Percentiles rank a stretch among this genome's conserved stretches.
Evolutionary conservation across 2,329 filamentous ascomycete species (phyloP).

Genomic region (Lecanicillium sp.): DNA sequence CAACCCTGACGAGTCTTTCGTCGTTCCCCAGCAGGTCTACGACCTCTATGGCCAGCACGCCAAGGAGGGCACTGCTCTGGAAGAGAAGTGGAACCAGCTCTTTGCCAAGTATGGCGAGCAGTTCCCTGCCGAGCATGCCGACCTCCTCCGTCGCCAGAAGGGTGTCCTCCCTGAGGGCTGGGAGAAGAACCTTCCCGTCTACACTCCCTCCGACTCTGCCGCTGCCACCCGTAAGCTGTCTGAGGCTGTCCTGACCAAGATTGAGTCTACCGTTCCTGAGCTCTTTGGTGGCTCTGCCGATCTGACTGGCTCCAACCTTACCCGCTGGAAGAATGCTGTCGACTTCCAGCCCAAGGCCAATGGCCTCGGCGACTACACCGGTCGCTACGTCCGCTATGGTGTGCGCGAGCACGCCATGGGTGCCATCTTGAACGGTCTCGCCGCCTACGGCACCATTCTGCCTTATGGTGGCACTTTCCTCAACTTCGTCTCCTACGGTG

Average conservation of each 20-base stretch:
- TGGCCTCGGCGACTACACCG: slow-evolving; percentile 80
- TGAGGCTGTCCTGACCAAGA: slow-evolving; percentile 83
- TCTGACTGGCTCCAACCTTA: slow-evolving; percentile 97
- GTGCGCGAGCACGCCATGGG: slow-evolving; percentile 90
- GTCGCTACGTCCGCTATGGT: slow-evolving; percentile 89
- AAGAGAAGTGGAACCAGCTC: slow-evolving; percentile 93
- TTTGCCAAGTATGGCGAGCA: slow-evolving; percentile 77
- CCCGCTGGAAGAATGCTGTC: slow-evolving; percentile 90
- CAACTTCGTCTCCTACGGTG: slow-evolving; percentile 98
- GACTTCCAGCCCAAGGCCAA: slow-evolving; percentile 92
- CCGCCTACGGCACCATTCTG: slow-evolving; percentile 90
- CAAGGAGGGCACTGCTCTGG: slow-evolving; percentile 75
- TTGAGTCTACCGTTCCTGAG: slow-evolving; percentile 77
- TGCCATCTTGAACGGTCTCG: slow-evolving; percentile 88
- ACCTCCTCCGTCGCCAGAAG: slow-evolving; percentile 71
- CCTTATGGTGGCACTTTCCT: slow-evolving; percentile 95
- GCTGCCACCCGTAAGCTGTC: slow-evolving; percentile 94
- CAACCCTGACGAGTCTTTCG: slow-evolving; percentile 87
- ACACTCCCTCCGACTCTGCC: slow-evolving; percentile 77
- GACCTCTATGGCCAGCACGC: slow-evolving; percentile 82
- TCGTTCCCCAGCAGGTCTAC: slow-evolving; percentile 90
- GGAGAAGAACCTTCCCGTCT: slow-evolving; percentile 88
- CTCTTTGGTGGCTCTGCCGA: slow-evolving; percentile 94
- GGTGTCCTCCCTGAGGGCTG: slow-evolving; percentile 89
- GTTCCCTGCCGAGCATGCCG: slow-evolving; percentile 69